Conservation (phyloP, 1,284 basidiomycete genomes). For the Ganoderma sp. region DNA sequence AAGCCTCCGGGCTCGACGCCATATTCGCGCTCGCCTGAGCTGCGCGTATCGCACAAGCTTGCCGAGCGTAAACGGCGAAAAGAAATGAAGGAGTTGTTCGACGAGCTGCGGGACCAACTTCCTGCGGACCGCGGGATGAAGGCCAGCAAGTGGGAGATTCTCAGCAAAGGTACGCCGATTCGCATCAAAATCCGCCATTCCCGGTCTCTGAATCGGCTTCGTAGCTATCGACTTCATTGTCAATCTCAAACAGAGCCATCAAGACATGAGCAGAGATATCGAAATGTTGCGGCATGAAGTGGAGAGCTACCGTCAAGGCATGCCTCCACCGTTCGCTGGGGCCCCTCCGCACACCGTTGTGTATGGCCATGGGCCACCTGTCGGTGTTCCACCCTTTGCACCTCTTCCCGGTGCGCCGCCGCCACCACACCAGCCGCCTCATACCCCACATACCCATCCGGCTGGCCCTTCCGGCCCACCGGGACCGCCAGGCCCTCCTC, state of each 20-base stretch:
- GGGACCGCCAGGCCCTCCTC: slow-evolving; percentile 3
- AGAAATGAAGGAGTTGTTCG: slow-evolving; percentile 97
- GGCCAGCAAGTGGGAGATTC: slow-evolving; percentile 95
- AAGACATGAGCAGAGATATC: slow-evolving; percentile 78
- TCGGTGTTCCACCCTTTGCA: slow-evolving; percentile 38
- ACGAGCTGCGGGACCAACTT: slow-evolving; percentile 89
- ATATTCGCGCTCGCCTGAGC: slow-evolving; percentile 92
- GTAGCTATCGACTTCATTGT: slow-evolving; percentile 88
- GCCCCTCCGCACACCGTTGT: slow-evolving; percentile 58
- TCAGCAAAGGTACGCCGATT: slow-evolving; percentile 79
- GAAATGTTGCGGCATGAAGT: slow-evolving; percentile 80
- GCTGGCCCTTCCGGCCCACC: slow-evolving; percentile 25
- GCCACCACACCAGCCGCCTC: slow-evolving; percentile 34
- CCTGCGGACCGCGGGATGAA: slow-evolving; percentile 93
- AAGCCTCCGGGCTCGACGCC: slow-evolving; percentile 71
- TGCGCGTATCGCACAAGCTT: slow-evolving; percentile 92
- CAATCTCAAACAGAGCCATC: slow-evolving; percentile 75
- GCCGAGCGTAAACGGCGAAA: slow-evolving; percentile 94
- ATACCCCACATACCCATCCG: slow-evolving; percentile 44
- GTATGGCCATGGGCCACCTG: slow-evolving; percentile 53
- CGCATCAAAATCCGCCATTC: not conserved
- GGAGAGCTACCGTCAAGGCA: slow-evolving; percentile 65
- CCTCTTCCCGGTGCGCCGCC: slow-evolving; percentile 47
- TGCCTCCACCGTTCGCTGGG: slow-evolving; percentile 54
- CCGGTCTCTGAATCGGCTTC: not conserved